Conservation (phyloP, 208 protist species). For the Trypanosoma mega region DNA sequence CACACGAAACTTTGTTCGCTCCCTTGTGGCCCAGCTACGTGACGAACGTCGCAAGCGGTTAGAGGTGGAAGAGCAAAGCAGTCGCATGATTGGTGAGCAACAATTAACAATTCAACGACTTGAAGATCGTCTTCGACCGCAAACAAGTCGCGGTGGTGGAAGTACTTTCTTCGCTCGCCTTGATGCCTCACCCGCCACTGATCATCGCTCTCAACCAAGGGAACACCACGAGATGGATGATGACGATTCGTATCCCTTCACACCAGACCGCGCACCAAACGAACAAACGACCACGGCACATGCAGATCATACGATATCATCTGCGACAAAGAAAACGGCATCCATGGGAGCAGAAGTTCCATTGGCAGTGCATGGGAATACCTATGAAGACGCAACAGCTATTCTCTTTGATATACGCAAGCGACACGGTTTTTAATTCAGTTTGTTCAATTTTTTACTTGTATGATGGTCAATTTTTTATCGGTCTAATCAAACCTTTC, state of each 20-base stretch:
- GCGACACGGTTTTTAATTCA: constrained; percentile 36
- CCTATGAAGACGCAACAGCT: constrained; percentile 43
- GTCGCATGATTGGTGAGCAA: constrained; percentile 37
- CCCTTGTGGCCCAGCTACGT: constrained; percentile 40
- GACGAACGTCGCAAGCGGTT: constrained; percentile 33
- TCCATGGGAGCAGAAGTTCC: not conserved
- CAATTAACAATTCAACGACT: constrained; percentile 33
- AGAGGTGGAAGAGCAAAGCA: constrained; percentile 44
- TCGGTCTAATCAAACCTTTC: too few relatives aligned
- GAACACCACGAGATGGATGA: not conserved
- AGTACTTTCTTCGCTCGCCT: constrained; percentile 10
- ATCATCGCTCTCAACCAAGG: not conserved
- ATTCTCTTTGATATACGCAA: constrained; percentile 51
- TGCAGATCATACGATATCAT: too few relatives aligned
- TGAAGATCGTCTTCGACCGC: constrained; percentile 26
- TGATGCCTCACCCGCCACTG: not conserved
- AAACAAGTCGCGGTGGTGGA: not conserved
- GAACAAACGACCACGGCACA: too few relatives aligned
- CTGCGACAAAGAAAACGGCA: too few relatives aligned
- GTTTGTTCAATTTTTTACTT: not conserved
- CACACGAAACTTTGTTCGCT: constrained; percentile 35
- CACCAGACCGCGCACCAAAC: too few relatives aligned
- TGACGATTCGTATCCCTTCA: too few relatives aligned
- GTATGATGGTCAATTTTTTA: too few relatives aligned
- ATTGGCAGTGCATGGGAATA: constrained; percentile 12